Conservation (phyloP, 2,329 filamentous ascomycete species). For the Alternaria solani region DNA sequence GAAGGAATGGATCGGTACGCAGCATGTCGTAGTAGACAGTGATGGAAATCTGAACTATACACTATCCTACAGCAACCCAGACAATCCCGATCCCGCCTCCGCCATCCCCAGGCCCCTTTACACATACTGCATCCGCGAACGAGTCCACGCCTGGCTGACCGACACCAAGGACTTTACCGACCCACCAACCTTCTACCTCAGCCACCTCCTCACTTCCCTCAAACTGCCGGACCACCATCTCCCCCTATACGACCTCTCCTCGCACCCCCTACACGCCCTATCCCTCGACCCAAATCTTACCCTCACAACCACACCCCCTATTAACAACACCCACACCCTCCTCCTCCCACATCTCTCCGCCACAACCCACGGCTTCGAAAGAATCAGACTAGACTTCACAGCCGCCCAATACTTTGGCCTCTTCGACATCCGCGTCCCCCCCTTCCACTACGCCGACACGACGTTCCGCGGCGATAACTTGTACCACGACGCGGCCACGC, state of each 20-base stretch:
- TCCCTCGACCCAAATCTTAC: background rate
- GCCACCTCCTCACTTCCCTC: background rate
- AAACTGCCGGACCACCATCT: background rate
- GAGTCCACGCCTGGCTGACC: constrained; percentile 5
- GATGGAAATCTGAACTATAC: background rate
- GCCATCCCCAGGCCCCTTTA: background rate
- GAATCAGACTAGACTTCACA: constrained; percentile 17
- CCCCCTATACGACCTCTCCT: background rate
- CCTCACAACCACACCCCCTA: background rate
- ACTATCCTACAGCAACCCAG: background rate
- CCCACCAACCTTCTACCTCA: constrained; percentile 13
- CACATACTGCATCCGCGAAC: background rate
- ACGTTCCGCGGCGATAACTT: no score
- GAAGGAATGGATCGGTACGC: background rate
- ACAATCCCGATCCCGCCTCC: background rate
- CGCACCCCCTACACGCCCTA: background rate
- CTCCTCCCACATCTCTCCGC: background rate
- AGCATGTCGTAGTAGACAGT: background rate
- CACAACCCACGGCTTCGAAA: constrained; percentile 21
- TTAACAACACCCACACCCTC: rapidly evolving
- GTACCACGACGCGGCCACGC: no score
- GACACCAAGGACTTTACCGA: constrained; percentile 14
- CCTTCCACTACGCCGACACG: constrained; percentile 14
- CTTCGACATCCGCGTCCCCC: constrained; percentile 21
- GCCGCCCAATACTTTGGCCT: constrained; percentile 19